Base-by-base conservation (phyloP, 805 yeast species). In the Myxozyma neotropica region DNA sequence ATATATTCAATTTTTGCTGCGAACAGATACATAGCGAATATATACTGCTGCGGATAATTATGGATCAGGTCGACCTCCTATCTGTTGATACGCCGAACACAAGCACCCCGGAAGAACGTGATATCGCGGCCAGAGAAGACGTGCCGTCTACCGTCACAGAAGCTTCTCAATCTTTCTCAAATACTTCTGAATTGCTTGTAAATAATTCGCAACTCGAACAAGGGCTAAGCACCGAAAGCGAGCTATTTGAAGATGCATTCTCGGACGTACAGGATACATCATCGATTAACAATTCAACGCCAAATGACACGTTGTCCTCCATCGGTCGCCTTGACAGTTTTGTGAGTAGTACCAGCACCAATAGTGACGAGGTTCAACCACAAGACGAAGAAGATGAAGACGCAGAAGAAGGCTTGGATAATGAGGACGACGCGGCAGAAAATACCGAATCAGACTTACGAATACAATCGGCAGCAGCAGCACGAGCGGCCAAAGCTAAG, bases 401-500 rank as follows among this genome's bases (percentile, higher is more conserved):
- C 13, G 42, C n/a, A 17, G 47, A 36, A 27, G 36, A 10, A 17
- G 21, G 31, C 23, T 12, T 12, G 19, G 43, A 38, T 10, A 35
- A 35, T n/a, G 43, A 38, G 10, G 43, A 38, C 35, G 17, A 7
- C 13, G 26, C 27, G 38, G 17, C 43, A 10, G 57, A 13, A 19
- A 47, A 44, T 7, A 24, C 26, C 12, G 53, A 48, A 15, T 17
- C 52, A 23, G 49, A 52, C 7, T 26, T 15, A 15, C 29, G 53
- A 13, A n/a, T 51, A 21, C 47, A 23, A 38, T 50, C 58, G 2
- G 29, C 33, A 13, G 54, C 59, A 27, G 55, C 44, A 5, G 56
- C 55, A 8, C 38, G 61, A 33, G 55, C 44, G n/a, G 61, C 61
- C 2, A 56, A 43, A 17, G 64, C 61, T 1, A 46, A 29, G 21